These are phyloP conservation scores for Rhizopogon salebrosus DNA, from an alignment of 768 basidiomycete species.

Conservation along the genomic window DNA sequence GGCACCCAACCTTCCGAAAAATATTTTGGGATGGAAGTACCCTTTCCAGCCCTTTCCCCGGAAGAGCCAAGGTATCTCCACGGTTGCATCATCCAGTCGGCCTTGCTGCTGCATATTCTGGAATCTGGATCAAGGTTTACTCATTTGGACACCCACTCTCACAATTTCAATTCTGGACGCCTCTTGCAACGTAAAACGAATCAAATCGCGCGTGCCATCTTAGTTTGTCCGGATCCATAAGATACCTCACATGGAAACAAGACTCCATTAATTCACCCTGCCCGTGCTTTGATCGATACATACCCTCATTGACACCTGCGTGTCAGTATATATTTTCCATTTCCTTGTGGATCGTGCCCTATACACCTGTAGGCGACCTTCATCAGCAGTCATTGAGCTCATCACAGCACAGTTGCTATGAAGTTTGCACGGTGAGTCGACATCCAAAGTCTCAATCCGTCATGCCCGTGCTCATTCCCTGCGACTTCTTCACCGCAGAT, in stretches of 20 bases:
- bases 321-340: background rate
- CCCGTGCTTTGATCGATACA: background rate
- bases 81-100: no score
- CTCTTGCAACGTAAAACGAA: no score
- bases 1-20: no score
- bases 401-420: conserved; percentile 31
- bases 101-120: no score
- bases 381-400: background rate
- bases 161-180: no score
- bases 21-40: no score
- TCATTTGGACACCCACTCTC: no score
- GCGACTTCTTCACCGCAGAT: conserved; percentile 31
- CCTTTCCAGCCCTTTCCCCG: no score
- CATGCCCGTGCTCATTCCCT: background rate
- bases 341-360: background rate
- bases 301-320: background rate
- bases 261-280: background rate
- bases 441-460: background rate
- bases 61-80: no score
- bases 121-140: no score
- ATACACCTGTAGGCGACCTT: background rate
- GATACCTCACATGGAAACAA: background rate
- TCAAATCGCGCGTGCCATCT: background rate
- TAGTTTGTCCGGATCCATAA: background rate
- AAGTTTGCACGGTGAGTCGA: conserved; percentile 52